A percentile compares a stretch with the other conserved stretches of the same genome.
Evolutionary conservation across 2,329 filamentous ascomycete species (phyloP).

Genomic region (Uncinocarpus reesii): DNA sequence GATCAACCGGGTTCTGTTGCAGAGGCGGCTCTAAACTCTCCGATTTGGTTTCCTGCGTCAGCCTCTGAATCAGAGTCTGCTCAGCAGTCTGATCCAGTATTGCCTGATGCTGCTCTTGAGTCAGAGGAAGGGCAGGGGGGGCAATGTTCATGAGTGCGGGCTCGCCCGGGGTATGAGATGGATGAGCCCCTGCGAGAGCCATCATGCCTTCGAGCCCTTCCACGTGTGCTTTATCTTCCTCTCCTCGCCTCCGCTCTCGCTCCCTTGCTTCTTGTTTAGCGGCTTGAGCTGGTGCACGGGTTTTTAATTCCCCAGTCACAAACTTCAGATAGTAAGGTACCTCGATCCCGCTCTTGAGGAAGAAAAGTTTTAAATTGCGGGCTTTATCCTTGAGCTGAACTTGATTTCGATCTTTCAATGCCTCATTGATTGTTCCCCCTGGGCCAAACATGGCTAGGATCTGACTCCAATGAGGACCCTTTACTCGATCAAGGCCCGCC

Average conservation of each 20-base stretch:
- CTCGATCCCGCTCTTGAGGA: conserved; percentile 81
- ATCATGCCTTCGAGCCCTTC: conserved; percentile 41
- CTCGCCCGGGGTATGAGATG: conserved; percentile 20
- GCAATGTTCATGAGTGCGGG: conserved; percentile 16
- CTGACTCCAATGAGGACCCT: conserved; percentile 87
- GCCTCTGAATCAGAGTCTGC: conserved; percentile 37
- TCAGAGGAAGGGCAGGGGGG: conserved; percentile 11
- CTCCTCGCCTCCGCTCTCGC: conserved; percentile 36
- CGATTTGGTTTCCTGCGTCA: conserved; percentile 34
- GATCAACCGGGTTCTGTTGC: conserved; percentile 27
- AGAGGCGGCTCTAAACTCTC: conserved; percentile 29
- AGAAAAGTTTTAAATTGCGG: conserved; percentile 79
- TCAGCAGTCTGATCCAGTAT: conserved; percentile 34
- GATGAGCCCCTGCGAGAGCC: conserved; percentile 37
- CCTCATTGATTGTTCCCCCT: conserved; percentile 68
- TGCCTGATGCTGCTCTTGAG: conserved; percentile 13
- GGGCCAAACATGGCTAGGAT: conserved; percentile 75
- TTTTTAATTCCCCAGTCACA: conserved; percentile 83
- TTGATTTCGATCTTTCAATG: conserved; percentile 78
- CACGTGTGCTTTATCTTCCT: conserved; percentile 40
- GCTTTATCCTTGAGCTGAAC: conserved; percentile 91
- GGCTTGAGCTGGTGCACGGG: conserved; percentile 58
- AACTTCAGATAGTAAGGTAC: conserved; percentile 80
- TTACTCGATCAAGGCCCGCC: conserved; percentile 76
- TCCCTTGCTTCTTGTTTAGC: conserved; percentile 42